Conservation (phyloP, 495 filamentous ascomycete genomes). For the Astrothelium subdiscretum region DNA sequence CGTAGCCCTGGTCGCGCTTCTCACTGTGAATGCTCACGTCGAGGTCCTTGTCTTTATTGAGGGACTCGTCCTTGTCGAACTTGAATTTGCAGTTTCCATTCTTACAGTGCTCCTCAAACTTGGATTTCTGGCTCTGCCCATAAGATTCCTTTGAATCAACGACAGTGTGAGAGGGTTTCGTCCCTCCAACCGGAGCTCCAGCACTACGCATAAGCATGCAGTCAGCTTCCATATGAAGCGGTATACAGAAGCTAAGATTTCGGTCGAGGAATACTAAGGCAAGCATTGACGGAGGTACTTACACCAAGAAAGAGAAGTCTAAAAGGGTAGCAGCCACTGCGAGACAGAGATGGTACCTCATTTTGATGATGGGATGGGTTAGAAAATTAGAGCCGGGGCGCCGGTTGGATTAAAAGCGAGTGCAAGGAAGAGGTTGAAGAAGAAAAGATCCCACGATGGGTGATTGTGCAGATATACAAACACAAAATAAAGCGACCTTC, state of each 20-base stretch:
- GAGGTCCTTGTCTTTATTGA: not conserved
- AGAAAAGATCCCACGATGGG: no score
- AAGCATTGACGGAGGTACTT: not conserved
- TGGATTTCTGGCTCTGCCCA: not conserved
- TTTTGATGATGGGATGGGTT: not conserved
- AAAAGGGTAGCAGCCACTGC: not conserved
- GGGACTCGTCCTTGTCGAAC: not conserved
- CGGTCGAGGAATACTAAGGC: no score
- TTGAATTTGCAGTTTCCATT: not conserved
- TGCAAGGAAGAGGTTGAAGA: no score
- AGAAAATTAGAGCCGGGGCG: not conserved
- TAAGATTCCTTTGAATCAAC: not conserved
- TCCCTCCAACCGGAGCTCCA: not conserved
- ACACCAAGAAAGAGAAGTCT: not conserved
- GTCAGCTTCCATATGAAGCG: not conserved
- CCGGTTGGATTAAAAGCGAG: no score
- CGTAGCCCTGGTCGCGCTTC: not conserved
- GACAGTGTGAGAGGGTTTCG: not conserved
- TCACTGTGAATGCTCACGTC: not conserved
- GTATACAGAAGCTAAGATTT: not conserved
- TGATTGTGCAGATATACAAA: no score
- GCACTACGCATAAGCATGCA: not conserved
- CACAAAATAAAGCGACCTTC: no score
- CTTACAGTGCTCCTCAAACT: not conserved
- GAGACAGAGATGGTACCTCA: not conserved